A percentile compares a stretch with the other conserved stretches of the same genome.
Conservation (phyloP, 169 alveolate species). For the Eimeria necatrix region DNA sequence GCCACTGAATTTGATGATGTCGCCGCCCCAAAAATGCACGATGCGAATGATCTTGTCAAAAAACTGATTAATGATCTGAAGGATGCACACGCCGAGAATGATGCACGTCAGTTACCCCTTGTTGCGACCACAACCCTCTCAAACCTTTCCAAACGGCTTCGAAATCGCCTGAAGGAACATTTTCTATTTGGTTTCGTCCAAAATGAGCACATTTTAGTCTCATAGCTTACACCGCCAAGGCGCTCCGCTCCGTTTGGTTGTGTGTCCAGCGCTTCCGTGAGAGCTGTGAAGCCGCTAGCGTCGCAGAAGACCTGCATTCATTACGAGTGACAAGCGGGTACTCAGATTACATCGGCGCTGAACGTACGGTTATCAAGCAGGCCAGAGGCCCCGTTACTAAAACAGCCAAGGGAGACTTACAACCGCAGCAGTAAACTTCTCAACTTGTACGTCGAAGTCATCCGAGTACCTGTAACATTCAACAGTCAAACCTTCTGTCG, state of each 20-base stretch:
- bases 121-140: too few species aligned
- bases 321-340: background rate
- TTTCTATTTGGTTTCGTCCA: too few species aligned
- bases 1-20: constrained; percentile 91
- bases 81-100: background rate
- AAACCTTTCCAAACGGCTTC: too few species aligned
- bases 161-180: too few species aligned
- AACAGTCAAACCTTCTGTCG: background rate
- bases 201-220: too few species aligned
- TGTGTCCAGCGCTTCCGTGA: constrained; percentile 86
- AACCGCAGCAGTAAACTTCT: constrained; percentile 88
- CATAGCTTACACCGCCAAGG: constrained; percentile 83
- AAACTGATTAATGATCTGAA: constrained; percentile 84
- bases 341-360: background rate
- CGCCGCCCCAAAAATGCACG: constrained; percentile 90
- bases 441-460: constrained; percentile 87
- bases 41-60: constrained; percentile 85
- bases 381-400: too few species aligned
- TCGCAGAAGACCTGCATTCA: constrained; percentile 86
- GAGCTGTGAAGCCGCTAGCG: constrained; percentile 89
- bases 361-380: too few species aligned
- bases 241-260: constrained; percentile 89
- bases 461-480: constrained; percentile 83
- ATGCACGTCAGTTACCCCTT: background rate
- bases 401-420: constrained; percentile 30